Base-by-base conservation (phyloP, 768 basidiomycete genomes). In the Gloeopeniophorella convolvens region DNA sequence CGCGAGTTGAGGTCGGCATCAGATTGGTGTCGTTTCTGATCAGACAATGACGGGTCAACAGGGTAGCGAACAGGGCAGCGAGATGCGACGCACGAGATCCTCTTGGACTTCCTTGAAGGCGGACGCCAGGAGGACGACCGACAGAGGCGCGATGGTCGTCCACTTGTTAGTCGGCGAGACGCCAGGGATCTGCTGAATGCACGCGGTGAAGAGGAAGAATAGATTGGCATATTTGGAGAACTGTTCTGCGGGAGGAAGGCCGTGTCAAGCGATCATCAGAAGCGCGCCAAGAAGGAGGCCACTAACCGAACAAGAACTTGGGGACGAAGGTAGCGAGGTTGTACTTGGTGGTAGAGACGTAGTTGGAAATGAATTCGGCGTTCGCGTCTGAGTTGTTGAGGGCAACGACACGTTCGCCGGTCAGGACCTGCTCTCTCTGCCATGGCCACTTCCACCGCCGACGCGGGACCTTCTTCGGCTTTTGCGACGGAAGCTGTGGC, bases 181-280 rank as follows among this genome's bases (percentile, higher is more conserved):
- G 59, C 83, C 89, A 13, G 96, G 96, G 58, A 99, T 93, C 71
- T 99, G 96, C 63, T 98, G 95, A 42, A 98, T 98, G 68, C 78
- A 84, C 16, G 91, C 91, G 26, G 95, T 97, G 73, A 99, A 98
- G 51, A 99, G 74, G 76, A 99, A 99, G 75, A 99, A 99, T 54
- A 98, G 45, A 65, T 99, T 98, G 59, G 96, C 95, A 65, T 97
- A 97, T 79, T 96, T 91, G 36, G 90, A 93, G 73, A 97, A 96
- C 80, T 97, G 93, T 65, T 95, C 94, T 95, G 68, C 5, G 42
- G 24, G 23, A 13, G 48, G 30, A 13, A 24, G 35, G 59, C 50
- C 60, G 51, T 21, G 45, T 33, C 13, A 28, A 27, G 47, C 46
- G 39, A 46, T 11, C 31, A 9, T 31, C 13, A 23, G 37, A 27